Evolutionary conservation across 2,329 filamentous ascomycete genomes (phyloP).

Genomic region (Anisogramma anomala): DNA sequence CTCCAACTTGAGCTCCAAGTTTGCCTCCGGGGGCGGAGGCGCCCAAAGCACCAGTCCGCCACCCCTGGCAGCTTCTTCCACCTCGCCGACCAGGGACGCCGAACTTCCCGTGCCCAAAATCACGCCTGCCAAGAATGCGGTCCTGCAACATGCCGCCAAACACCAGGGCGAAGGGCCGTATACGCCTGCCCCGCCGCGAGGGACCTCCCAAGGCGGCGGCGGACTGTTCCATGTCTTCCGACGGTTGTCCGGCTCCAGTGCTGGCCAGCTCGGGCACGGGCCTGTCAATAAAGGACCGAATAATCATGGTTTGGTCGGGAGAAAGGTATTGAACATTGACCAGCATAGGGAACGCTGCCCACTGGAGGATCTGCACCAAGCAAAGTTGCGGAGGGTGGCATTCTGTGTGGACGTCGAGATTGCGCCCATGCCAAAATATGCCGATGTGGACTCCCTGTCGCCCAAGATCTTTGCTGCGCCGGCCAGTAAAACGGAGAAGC

Average conservation of each 20-base stretch:
- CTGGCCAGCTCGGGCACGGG: slow-evolving; percentile 29
- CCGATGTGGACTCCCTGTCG: slow-evolving; percentile 42
- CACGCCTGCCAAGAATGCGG: slow-evolving; percentile 43
- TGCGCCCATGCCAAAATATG: slow-evolving; percentile 71
- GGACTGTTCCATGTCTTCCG: slow-evolving; percentile 76
- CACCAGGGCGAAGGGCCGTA: slow-evolving; percentile 54
- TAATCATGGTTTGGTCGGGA: slow-evolving; percentile 62
- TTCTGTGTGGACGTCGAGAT: slow-evolving; percentile 98
- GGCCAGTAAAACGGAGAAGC: slow-evolving; percentile 47
- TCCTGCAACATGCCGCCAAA: slow-evolving; percentile 44
- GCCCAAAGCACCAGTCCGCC: slow-evolving; percentile 19
- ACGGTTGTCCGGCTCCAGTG: slow-evolving; percentile 60
- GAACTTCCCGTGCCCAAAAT: slow-evolving; percentile 38
- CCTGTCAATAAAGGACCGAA: slow-evolving; percentile 33
- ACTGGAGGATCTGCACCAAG: slow-evolving; percentile 65
- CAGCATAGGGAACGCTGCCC: slow-evolving; percentile 65
- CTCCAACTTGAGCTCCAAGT: slow-evolving; percentile 83
- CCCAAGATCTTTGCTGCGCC: slow-evolving; percentile 32
- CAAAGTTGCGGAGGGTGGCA: slow-evolving; percentile 74
- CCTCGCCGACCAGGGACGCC: slow-evolving; percentile 26
- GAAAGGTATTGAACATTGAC: slow-evolving; percentile 77
- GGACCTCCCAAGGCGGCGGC: slow-evolving; percentile 36
- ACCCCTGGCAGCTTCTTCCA: slow-evolving; percentile 22
- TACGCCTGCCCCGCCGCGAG: slow-evolving; percentile 61
- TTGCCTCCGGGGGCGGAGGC: slow-evolving; percentile 37